phyloP scores from a whole-genome alignment of 2,329 filamentous ascomycete species.

The Cryphonectria japonica region DNA sequence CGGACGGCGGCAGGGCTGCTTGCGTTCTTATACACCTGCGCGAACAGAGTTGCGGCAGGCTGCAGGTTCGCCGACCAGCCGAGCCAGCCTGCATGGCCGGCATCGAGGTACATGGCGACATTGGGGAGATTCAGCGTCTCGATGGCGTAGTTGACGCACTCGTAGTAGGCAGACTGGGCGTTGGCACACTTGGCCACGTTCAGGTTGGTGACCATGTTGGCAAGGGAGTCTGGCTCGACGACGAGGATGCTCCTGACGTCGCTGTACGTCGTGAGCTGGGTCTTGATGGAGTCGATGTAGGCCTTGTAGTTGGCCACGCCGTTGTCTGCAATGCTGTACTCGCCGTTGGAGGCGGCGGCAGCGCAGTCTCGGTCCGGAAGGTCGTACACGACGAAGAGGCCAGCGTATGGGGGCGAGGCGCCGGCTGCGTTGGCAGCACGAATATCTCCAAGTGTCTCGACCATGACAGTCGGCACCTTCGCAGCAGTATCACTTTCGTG shows the following conservation, averaged over 20 bases:
- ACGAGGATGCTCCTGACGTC: conserved; percentile 50
- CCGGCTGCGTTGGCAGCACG: conserved; percentile 36
- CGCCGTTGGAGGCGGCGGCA: conserved; percentile 60
- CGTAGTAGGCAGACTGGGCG: conserved; percentile 53
- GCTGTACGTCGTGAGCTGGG: conserved; percentile 46
- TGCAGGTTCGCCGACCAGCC: conserved; percentile 59
- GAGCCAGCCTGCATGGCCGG: conserved; percentile 62
- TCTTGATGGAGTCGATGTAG: conserved; percentile 56
- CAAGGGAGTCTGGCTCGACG: conserved; percentile 62
- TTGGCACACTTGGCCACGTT: conserved; percentile 53
- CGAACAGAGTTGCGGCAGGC: conserved; percentile 52
- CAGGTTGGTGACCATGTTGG: conserved; percentile 62
- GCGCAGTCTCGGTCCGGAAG: conserved; percentile 63
- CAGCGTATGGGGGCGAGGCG: conserved; percentile 43
- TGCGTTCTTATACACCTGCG: conserved; percentile 53
- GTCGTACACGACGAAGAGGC: conserved; percentile 60
- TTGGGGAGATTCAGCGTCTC: conserved; percentile 57
- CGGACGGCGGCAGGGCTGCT: conserved; percentile 54
- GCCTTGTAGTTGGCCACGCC: conserved; percentile 58
- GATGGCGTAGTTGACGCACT: conserved; percentile 55
- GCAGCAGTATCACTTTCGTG: conserved; percentile 49
- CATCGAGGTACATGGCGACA: conserved; percentile 62
- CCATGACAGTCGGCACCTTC: conserved; percentile 51
- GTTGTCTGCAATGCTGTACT: conserved; percentile 54
- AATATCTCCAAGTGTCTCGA: conserved; percentile 46